Base-by-base conservation (phyloP, 2,329 filamentous ascomycete species). In the Rhytidhysteron rufulum region DNA sequence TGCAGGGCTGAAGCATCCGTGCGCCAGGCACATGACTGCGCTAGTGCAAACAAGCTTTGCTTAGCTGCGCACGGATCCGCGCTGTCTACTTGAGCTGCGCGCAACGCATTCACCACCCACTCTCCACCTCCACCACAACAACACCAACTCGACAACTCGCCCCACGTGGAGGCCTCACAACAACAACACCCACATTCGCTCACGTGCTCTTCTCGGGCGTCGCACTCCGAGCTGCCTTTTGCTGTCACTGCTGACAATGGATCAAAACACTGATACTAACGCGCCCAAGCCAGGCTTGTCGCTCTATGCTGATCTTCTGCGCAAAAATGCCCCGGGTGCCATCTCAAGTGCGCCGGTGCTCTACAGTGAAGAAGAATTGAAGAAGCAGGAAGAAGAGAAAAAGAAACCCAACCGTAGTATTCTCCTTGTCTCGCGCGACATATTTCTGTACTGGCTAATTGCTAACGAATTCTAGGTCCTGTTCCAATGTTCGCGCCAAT, bases 401-500 rank as follows among this genome's bases (percentile, higher is more conserved):
- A 74, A 78, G 65, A 60, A 78, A n/a, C n/a, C n/a, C n/a, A n/a
- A n/a, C n/a, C n/a, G n/a, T n/a, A n/a, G n/a, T n/a, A n/a, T n/a
- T n/a, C n/a, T n/a, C n/a, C n/a, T n/a, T n/a, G n/a, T n/a, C n/a
- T n/a, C n/a, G n/a, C n/a, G n/a, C n/a, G n/a, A n/a, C n/a, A n/a
- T n/a, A n/a, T n/a, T n/a, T n/a, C 48, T 50, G 58, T 47, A 60
- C 30, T 39, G 39, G 17, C 33, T 40, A 39, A 27, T 42, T 40
- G 40, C 39, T 41, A 30, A 33, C 33, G 33, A 34, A 33, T 27
- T 31, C 20, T 19, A 32, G 16, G 13, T 18, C 74, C 78, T 64
- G 80, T 86, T 57, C 75, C 94, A 48, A 85, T 85, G 64, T 95
- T 95, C 70, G 88, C 94, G 63, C 88, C 88, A n/a, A n/a, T n/a